Conservation (phyloP, 805 yeast genomes). For the Kodamaea hsintzibuensis region DNA sequence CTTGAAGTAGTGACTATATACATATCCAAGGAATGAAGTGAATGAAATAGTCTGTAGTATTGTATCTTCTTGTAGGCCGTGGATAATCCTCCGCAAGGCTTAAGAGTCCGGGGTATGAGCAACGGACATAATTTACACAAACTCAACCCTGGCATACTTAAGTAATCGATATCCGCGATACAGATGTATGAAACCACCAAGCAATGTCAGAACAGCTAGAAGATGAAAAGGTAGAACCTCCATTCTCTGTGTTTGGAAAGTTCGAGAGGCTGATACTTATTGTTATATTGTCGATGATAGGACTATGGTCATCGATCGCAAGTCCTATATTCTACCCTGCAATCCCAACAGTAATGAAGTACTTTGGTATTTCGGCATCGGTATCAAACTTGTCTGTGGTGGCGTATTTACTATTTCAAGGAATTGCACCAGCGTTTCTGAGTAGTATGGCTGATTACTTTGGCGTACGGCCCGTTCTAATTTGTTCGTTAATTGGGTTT, state of each 20-base stretch:
- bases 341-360: slow-evolving; percentile 52
- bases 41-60: background rate
- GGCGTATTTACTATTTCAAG: slow-evolving; percentile 75
- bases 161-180: background rate
- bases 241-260: slow-evolving; percentile 45
- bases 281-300: slow-evolving; percentile 45
- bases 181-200: background rate
- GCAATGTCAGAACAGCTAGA: background rate
- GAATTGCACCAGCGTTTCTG: slow-evolving; percentile 68
- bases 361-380: slow-evolving; percentile 58
- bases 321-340: slow-evolving; percentile 85
- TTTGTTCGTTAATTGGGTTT: slow-evolving; percentile 55
- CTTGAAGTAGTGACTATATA: no score
- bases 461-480: slow-evolving; percentile 72
- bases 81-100: background rate
- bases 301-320: slow-evolving; percentile 69
- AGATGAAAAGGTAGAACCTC: slow-evolving; percentile 1
- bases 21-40: background rate
- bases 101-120: background rate
- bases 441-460: slow-evolving; percentile 66
- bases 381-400: slow-evolving; percentile 71
- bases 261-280: slow-evolving; percentile 43
- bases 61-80: background rate
- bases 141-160: background rate
- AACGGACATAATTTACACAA: slow-evolving; percentile 20